These are phyloP conservation scores for Fusarium pseudograminearum DNA, from an alignment of 2,329 filamentous ascomycete genomes.

Conservation along the genomic window DNA sequence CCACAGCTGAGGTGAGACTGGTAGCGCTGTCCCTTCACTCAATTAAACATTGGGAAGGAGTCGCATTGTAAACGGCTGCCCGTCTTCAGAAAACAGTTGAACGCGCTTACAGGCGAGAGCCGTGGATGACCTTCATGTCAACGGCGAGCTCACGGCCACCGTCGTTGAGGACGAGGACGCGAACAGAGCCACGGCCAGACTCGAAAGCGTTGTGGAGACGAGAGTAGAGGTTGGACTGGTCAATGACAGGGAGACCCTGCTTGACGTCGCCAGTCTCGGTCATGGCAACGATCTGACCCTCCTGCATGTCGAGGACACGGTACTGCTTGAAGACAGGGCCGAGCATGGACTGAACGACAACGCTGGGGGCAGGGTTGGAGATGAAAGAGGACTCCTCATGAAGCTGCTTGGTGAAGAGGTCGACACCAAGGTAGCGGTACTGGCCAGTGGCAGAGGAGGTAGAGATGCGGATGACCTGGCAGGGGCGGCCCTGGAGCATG, in stretches of 20 bases:
- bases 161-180: constrained; percentile 95
- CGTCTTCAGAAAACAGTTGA: constrained; percentile 37
- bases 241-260: constrained; percentile 91
- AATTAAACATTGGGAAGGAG: constrained; percentile 39
- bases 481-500: constrained; percentile 98
- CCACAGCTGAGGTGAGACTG: constrained; percentile 23
- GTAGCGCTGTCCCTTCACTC: constrained; percentile 31
- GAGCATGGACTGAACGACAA: constrained; percentile 99
- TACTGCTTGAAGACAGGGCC: constrained; percentile 99
- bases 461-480: constrained; percentile 99
- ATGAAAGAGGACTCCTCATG: constrained; percentile 99
- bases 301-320: constrained; percentile 96
- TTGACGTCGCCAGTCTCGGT: constrained; percentile 99
- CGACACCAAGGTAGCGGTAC: constrained; percentile 99
- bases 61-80: constrained; percentile 43
- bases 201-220: constrained; percentile 88
- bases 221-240: constrained; percentile 89
- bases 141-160: constrained; percentile 93
- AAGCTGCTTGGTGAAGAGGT: constrained; percentile 99
- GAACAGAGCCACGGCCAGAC: constrained; percentile 91
- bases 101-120: constrained; percentile 70
- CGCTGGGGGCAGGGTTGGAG: constrained; percentile 95
- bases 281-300: constrained; percentile 91
- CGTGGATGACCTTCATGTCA: constrained; percentile 98
- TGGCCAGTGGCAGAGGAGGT: constrained; percentile 97